Evolutionary conservation across 225 moss, liverwort and hornwort genomes (phyloP).

Genomic region (Rhytidiadelphus loreus): DNA sequence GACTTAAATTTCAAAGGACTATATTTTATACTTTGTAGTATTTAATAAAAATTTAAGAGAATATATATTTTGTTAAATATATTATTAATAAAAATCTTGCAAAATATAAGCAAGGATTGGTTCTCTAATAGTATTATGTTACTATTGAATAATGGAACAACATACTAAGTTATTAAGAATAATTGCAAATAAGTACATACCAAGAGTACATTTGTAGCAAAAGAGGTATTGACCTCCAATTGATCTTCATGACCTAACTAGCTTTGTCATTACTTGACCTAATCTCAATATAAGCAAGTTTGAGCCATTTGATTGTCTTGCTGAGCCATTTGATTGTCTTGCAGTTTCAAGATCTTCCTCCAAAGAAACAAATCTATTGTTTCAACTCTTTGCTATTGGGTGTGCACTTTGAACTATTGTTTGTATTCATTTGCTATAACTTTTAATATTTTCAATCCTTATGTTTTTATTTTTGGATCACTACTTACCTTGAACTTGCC

Average conservation of each 20-base stretch:
- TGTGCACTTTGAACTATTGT: not conserved
- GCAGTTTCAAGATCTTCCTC: not conserved
- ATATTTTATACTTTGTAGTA: too few species aligned
- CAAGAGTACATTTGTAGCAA: accelerated
- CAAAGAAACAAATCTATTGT: not conserved
- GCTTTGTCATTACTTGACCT: not conserved
- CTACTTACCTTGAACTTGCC: accelerated
- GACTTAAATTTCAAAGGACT: accelerated
- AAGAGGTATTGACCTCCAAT: accelerated
- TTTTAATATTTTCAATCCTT: not conserved
- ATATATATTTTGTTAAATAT: not conserved
- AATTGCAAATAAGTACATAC: not conserved
- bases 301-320: too few species aligned
- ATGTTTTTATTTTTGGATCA: not conserved
- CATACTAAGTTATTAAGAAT: not conserved
- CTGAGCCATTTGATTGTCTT: not conserved
- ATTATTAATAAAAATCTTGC: not conserved
- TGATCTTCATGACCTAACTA: not conserved
- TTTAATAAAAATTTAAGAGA: not conserved
- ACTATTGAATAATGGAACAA: not conserved
- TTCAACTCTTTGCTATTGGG: not conserved
- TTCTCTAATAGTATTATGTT: not conserved
- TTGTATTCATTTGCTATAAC: not conserved
- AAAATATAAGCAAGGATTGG: not conserved
- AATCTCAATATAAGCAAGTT: not conserved